Percentiles rank a stretch among this genome's conserved stretches.
phyloP scores from a whole-genome alignment of 306 rosid genomes.

The Vigna unguiculata region DNA sequence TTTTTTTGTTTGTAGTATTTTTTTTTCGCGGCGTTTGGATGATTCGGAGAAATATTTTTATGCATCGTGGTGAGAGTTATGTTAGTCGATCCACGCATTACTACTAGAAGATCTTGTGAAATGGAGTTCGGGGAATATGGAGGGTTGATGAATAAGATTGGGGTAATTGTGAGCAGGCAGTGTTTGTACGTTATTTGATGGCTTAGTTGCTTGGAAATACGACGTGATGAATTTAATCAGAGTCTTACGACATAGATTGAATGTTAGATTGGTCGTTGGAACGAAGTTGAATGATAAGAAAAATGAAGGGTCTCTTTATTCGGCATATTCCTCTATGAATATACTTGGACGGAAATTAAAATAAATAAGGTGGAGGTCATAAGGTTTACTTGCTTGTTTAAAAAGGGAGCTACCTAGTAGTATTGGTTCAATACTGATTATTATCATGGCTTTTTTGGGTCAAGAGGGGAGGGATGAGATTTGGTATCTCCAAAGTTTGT shows the following conservation, averaged over 20 bases:
- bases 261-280: constrained; percentile 7
- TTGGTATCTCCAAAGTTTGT: neutral
- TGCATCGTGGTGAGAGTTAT: constrained; percentile 18
- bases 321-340: neutral
- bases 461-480: constrained; percentile 23
- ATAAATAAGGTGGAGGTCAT: too few relatives aligned
- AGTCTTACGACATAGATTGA: neutral
- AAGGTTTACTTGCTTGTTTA: too few relatives aligned
- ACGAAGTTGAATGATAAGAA: constrained; percentile 30
- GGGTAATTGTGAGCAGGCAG: constrained; percentile 29
- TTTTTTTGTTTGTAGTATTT: constrained; percentile 23
- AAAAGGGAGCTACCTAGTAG: constrained; percentile 25
- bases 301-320: neutral
- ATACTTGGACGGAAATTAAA: too few relatives aligned
- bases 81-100: constrained; percentile 43
- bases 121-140: constrained; percentile 31
- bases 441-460: neutral
- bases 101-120: constrained; percentile 20
- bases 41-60: constrained; percentile 20
- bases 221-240: neutral
- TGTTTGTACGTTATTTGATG: constrained; percentile 8
- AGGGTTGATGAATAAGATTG: constrained; percentile 34
- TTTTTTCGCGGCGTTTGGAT: neutral
- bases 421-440: constrained; percentile 19
- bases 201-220: constrained; percentile 10